These are phyloP conservation scores for Crithidia sp. DNA, from an alignment of 208 protist genomes.

Conservation along the genomic window DNA sequence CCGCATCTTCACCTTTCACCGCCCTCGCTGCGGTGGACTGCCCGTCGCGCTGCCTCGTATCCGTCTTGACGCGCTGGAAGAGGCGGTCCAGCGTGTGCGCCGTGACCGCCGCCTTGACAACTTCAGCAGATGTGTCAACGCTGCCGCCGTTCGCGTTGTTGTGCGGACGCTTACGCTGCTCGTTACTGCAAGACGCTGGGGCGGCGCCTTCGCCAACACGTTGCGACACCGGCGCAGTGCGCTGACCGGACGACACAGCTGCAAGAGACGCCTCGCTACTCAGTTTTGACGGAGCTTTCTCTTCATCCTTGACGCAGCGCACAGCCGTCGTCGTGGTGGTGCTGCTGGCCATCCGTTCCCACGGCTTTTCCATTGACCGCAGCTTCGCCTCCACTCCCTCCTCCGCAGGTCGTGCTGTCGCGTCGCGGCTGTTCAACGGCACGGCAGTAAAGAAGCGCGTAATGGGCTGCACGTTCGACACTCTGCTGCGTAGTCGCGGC, in stretches of 20 bases:
- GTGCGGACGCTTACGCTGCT: not conserved
- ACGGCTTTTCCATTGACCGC: not conserved
- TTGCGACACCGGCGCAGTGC: too few species aligned
- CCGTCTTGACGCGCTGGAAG: conserved; percentile 11
- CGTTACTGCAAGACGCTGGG: not conserved
- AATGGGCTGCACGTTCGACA: conserved; percentile 70
- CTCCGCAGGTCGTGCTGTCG: too few species aligned
- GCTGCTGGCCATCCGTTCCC: too few species aligned
- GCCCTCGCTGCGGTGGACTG: not conserved
- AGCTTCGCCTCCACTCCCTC: not conserved
- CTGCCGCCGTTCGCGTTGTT: not conserved
- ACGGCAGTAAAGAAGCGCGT: conserved; percentile 50
- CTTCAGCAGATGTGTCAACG: not conserved
- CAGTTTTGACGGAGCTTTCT: too few species aligned
- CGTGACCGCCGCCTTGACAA: not conserved
- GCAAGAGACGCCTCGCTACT: too few species aligned
- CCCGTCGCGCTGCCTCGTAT: not conserved
- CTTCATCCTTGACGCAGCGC: too few species aligned
- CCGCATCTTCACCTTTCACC: too few species aligned
- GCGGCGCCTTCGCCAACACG: too few species aligned
- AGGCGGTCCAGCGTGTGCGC: conserved; percentile 11
- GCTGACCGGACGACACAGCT: too few species aligned
- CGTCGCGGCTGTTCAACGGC: not conserved
- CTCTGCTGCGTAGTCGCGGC: conserved; percentile 52
- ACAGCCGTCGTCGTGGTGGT: too few species aligned